A percentile compares a stretch with the other conserved stretches of the same genome.
phyloP scores from a whole-genome alignment of 1,284 basidiomycete species.

The Phaffia rhodozyma region DNA sequence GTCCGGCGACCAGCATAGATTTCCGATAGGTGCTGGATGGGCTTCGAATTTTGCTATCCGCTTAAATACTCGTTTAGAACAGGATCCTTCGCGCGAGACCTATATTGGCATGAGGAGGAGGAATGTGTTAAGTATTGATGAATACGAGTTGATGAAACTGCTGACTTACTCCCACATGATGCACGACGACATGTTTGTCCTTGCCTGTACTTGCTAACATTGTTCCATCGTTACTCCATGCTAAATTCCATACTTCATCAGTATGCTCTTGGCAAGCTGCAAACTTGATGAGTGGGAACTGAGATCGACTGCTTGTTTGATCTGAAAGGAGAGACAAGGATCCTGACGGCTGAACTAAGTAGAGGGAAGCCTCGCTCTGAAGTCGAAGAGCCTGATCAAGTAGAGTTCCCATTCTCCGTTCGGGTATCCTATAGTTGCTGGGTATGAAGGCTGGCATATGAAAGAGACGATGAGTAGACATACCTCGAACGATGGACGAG shows the following conservation, averaged over 20 bases:
- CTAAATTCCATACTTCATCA: conserved; percentile 91
- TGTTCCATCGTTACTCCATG: conserved; percentile 82
- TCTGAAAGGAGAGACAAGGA: conserved; percentile 71
- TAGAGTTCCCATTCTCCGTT: conserved; percentile 69
- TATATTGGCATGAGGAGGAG: not conserved
- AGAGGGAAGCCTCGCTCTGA: conserved; percentile 65
- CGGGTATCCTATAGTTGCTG: conserved; percentile 82
- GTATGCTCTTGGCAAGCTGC: conserved; percentile 71
- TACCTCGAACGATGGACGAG: not conserved
- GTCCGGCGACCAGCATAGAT: conserved; percentile 80
- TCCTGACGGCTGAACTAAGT: conserved; percentile 54
- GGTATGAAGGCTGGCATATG: conserved; percentile 60
- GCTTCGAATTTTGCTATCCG: conserved; percentile 46
- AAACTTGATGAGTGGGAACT: conserved; percentile 75
- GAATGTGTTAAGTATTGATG: conserved; percentile 3
- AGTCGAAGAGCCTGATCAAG: conserved; percentile 72
- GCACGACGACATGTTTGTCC: conserved; percentile 78
- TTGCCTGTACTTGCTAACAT: conserved; percentile 78
- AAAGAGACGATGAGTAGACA: conserved; percentile 1
- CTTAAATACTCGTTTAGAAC: conserved; percentile 20
- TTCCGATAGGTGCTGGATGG: conserved; percentile 64
- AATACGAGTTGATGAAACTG: not conserved
- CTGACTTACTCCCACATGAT: conserved; percentile 61
- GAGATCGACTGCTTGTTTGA: conserved; percentile 63
- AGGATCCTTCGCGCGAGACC: not conserved